These are phyloP conservation scores for Ophiostoma montium DNA, from an alignment of 2,329 filamentous ascomycete genomes.

Conservation along the genomic window DNA sequence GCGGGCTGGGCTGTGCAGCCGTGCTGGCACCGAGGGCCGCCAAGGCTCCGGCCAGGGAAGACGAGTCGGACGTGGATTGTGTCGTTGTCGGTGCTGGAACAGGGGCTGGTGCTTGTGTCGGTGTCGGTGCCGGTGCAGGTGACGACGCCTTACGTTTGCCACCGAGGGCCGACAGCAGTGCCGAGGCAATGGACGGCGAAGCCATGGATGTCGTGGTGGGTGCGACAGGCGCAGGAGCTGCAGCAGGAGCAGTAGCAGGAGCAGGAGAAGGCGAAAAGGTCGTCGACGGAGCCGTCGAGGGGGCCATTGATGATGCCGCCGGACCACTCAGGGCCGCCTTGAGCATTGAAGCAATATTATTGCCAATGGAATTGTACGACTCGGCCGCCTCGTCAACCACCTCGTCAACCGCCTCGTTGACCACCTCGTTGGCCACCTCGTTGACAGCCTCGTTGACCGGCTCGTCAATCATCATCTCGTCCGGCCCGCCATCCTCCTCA, in stretches of 20 bases:
- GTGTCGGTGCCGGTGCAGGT: background rate
- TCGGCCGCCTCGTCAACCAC: background rate
- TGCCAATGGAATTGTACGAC: background rate
- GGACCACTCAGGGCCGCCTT: constrained; percentile 3
- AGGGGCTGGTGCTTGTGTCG: background rate
- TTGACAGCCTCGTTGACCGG: no score
- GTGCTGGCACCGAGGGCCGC: background rate
- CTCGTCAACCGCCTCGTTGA: no score
- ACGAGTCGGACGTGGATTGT: background rate
- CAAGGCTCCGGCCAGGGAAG: background rate
- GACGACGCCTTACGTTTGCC: background rate
- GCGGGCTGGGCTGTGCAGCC: background rate
- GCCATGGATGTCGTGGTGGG: background rate
- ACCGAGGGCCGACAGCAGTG: background rate
- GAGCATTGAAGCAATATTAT: constrained; percentile 10
- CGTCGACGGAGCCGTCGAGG: background rate
- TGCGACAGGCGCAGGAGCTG: background rate
- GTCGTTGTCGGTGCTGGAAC: background rate
- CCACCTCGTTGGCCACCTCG: no score
- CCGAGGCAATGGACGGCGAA: background rate
- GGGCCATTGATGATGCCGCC: no score
- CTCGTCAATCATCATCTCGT: constrained; percentile 9
- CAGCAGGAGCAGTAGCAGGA: background rate
- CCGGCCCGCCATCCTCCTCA: constrained; percentile 19
- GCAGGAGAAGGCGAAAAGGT: background rate